Evolutionary conservation across 2,329 filamentous ascomycete species (phyloP).

Genomic region (Ascomycota sp.): DNA sequence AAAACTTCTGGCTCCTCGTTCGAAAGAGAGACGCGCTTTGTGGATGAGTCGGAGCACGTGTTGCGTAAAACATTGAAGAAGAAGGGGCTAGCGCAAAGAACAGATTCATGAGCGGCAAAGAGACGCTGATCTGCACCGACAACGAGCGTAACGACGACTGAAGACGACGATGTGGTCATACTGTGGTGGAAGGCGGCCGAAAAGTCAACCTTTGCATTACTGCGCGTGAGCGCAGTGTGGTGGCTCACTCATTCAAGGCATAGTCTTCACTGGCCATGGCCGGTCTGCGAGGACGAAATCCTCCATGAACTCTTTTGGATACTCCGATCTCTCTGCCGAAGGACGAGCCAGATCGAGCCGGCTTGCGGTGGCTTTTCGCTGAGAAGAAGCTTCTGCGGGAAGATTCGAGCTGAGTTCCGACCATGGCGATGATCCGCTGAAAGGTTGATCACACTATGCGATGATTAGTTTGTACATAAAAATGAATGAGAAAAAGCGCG

Average conservation of each 20-base stretch:
- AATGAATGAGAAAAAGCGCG: neutral
- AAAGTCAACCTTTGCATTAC: no score
- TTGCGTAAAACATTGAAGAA: slow-evolving; percentile 28
- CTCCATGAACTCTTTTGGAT: slow-evolving; percentile 30
- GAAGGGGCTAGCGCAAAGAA: slow-evolving; percentile 57
- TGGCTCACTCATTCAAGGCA: neutral
- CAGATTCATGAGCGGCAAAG: slow-evolving; percentile 77
- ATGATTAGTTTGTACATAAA: neutral
- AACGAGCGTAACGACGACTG: slow-evolving; percentile 56
- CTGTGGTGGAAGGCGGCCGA: no score
- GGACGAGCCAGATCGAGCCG: slow-evolving; percentile 27
- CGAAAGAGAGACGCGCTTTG: slow-evolving; percentile 55
- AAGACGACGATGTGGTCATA: slow-evolving; percentile 14
- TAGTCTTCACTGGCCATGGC: slow-evolving; percentile 20
- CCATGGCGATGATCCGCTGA: slow-evolving; percentile 16
- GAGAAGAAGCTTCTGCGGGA: slow-evolving; percentile 27
- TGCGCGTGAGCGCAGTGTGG: no score
- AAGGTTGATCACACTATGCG: no score
- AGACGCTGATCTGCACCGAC: slow-evolving; percentile 65
- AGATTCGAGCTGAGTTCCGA: slow-evolving; percentile 20
- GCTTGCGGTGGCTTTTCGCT: slow-evolving; percentile 21
- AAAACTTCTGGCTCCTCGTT: slow-evolving; percentile 81
- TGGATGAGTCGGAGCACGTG: slow-evolving; percentile 12
- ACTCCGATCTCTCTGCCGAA: slow-evolving; percentile 32
- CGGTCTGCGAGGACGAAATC: slow-evolving; percentile 21